phyloP scores from a whole-genome alignment of 768 basidiomycete genomes.

The Mycena olivaceomarginata region DNA sequence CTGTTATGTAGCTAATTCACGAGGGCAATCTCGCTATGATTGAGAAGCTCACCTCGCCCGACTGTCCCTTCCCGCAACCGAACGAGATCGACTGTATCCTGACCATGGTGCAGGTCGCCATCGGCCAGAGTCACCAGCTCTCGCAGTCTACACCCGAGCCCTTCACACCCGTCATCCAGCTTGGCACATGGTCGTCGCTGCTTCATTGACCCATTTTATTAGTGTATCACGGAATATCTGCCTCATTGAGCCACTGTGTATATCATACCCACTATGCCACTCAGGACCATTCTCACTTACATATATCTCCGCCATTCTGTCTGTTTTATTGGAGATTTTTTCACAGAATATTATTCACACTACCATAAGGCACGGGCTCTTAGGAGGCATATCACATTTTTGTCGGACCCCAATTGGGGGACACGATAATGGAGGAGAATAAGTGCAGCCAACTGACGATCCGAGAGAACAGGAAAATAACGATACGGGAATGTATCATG shows the following conservation, averaged over 20 bases:
- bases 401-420: too few species aligned
- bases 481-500: too few species aligned
- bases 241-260: conserved; percentile 15
- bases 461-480: too few species aligned
- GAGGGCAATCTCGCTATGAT: conserved; percentile 28
- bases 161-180: conserved; percentile 9
- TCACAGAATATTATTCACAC: too few species aligned
- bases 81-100: conserved; percentile 22
- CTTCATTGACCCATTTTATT: conserved; percentile 25
- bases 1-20: conserved; percentile 26
- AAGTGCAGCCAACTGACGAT: too few species aligned
- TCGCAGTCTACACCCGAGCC: conserved; percentile 19
- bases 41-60: conserved; percentile 28
- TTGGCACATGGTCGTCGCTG: conserved; percentile 21
- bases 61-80: conserved; percentile 26
- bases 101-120: conserved; percentile 27
- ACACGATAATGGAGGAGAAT: too few species aligned
- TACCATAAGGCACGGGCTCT: too few species aligned
- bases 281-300: too few species aligned
- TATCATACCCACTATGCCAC: too few species aligned
- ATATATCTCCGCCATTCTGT: too few species aligned
- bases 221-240: conserved; percentile 15
- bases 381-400: too few species aligned
- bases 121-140: conserved; percentile 30
- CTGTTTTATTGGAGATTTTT: too few species aligned